Percentiles rank a stretch among this genome's conserved stretches.
phyloP scores from a whole-genome alignment of 208 protist genomes.

The Wallacemonas sp. region DNA sequence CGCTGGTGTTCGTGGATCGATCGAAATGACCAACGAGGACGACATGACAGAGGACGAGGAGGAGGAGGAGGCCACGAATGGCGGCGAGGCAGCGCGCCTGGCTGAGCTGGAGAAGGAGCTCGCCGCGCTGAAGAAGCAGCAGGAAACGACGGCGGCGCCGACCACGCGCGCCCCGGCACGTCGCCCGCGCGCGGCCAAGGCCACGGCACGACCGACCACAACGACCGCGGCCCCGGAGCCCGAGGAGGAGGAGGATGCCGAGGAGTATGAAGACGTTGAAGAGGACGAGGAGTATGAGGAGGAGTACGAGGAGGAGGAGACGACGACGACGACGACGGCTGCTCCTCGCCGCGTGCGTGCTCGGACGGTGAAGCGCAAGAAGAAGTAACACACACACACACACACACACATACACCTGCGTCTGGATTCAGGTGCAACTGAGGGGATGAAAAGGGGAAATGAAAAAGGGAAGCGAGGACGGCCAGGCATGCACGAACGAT shows the following conservation, averaged over 20 bases:
- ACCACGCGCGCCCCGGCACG: slow-evolving; percentile 1
- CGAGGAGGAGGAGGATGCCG: slow-evolving; percentile 17
- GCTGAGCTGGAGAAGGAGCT: slow-evolving; percentile 49
- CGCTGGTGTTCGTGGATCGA: slow-evolving; percentile 1
- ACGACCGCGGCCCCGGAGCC: neutral
- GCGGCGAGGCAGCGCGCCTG: slow-evolving; percentile 24
- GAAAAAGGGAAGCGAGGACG: too few relatives aligned
- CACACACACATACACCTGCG: slow-evolving; percentile 7
- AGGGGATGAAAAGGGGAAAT: neutral
- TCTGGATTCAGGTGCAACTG: neutral
- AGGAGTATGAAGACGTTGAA: slow-evolving; percentile 29
- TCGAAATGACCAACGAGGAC: slow-evolving; percentile 8
- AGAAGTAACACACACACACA: slow-evolving; percentile 20
- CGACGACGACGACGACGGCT: slow-evolving; percentile 18
- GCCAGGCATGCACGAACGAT: too few relatives aligned
- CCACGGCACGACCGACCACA: slow-evolving; percentile 1
- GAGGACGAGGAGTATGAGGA: slow-evolving; percentile 28
- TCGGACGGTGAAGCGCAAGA: slow-evolving; percentile 15
- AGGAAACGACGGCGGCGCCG: neutral
- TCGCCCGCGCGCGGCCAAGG: slow-evolving; percentile 3
- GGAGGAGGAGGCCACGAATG: neutral
- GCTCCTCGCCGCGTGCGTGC: slow-evolving; percentile 11
- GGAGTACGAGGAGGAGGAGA: slow-evolving; percentile 21
- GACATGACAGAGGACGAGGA: neutral
- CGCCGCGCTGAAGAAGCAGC: slow-evolving; percentile 31